Evolutionary conservation across 2,329 filamentous ascomycete species (phyloP), one percentile per base, ranked within the genome.

Genomic region (Fusarium luffae): DNA sequence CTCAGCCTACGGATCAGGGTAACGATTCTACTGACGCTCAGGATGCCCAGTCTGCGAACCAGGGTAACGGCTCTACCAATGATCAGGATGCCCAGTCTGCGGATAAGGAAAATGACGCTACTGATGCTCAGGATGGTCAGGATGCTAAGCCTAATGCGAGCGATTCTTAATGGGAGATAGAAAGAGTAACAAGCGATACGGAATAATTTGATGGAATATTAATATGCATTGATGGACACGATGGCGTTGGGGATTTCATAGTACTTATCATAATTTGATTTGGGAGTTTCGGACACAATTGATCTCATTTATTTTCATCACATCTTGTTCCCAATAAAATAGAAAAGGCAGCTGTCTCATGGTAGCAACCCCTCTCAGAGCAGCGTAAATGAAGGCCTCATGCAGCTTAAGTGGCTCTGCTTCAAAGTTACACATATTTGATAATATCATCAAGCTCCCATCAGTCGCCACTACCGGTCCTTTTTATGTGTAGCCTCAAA

Each of bases 361-460:
- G 32, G 32, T 37, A 3, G 8, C 9, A n/a, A 37, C 8, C 9
- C 16, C 32, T n/a, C 16, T n/a, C 16, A 37, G 2, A 9, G 16
- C 11, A 23, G 16, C 16, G 0, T 2, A 10, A 9, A 9, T n/a
- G 18, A 25, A n/a, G 7, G 7, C 23, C 3, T 28, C 2, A 28
- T 19, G 18, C 43, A 46, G 43, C 16, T 13, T n/a, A n/a, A 4
- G 14, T 44, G 42, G 42, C 16, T 27, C 11, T 27, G 23, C 14
- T 44, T 8, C 30, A 9, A 34, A 4, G 23, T 25, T 13, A 21
- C 25, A 27, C 10, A 13, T 10, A 13, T 9, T 46, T 18, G 27
- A 19, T 12, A 3, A 37, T 9, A 37, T 6, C 23, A 27, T n/a
- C 4, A 27, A 3, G 18, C 18, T 27, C 23, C 11, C 23, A 6